Conservation (phyloP, 805 yeast genomes). For the Metschnikowia colocasiae region DNA sequence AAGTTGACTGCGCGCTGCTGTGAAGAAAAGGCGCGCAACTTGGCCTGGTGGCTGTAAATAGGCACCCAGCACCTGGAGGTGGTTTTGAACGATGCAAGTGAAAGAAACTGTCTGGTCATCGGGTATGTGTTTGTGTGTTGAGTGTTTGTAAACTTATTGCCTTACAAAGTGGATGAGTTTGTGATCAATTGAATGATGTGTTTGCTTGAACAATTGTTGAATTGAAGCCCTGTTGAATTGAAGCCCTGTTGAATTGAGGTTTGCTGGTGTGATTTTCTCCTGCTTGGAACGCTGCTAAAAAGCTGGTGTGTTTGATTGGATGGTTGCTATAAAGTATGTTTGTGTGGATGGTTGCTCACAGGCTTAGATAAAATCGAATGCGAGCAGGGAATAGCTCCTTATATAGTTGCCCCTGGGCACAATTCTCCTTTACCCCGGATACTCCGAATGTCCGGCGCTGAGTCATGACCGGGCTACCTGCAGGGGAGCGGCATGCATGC, state of each 20-base stretch:
- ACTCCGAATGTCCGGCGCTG: slow-evolving; percentile 15
- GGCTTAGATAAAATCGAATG: no score
- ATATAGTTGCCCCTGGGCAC: neutral
- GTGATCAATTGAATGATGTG: no score
- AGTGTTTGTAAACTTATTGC: no score
- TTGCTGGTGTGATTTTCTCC: no score
- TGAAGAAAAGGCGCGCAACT: slow-evolving; percentile 33
- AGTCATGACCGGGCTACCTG: neutral
- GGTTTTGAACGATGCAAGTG: slow-evolving; percentile 36
- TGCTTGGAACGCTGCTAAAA: no score
- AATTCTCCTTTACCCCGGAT: slow-evolving; percentile 16
- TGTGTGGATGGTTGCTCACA: no score
- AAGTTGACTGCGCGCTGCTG: slow-evolving; percentile 34
- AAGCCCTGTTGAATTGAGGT: no score
- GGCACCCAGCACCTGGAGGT: slow-evolving; percentile 43
- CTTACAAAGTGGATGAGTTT: no score
- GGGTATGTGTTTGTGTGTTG: neutral
- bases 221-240: no score
- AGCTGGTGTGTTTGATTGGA: no score
- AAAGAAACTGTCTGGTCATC: slow-evolving; percentile 30
- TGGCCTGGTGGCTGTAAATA: slow-evolving; percentile 10
- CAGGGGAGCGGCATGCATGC: neutral
- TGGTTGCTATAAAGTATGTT: no score
- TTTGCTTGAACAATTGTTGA: no score
- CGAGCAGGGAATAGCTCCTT: neutral